Conservation (phyloP, 2,329 filamentous ascomycete genomes). For the Aplosporella prunicola region DNA sequence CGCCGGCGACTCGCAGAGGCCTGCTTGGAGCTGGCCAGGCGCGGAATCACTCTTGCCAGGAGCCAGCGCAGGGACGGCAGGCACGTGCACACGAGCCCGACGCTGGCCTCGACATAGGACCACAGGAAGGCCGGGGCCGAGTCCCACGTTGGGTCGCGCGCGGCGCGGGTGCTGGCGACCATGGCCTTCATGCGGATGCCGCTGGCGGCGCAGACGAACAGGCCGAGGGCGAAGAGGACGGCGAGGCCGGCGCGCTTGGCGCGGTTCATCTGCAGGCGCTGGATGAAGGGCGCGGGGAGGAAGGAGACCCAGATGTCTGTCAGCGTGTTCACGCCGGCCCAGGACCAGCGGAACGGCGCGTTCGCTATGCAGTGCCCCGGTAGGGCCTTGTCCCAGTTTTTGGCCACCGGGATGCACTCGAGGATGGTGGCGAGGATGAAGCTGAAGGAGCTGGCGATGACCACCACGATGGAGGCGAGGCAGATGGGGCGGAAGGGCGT, state of each 20-base stretch:
- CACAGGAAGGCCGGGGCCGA: constrained; percentile 21
- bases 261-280: constrained; percentile 17
- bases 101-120: constrained; percentile 21
- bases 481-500: constrained; percentile 15
- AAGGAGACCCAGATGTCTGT: constrained; percentile 18
- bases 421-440: constrained; percentile 17
- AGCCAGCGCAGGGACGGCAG: constrained; percentile 19
- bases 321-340: constrained; percentile 14
- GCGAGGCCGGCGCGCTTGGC: constrained; percentile 16
- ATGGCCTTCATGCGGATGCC: constrained; percentile 21
- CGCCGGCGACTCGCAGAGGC: constrained; percentile 1
- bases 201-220: constrained; percentile 20
- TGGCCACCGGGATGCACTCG: constrained; percentile 18
- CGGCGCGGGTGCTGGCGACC: constrained; percentile 14
- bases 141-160: constrained; percentile 17
- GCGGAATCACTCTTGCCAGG: constrained; percentile 8
- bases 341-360: constrained; percentile 10
- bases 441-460: constrained; percentile 9
- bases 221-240: constrained; percentile 15
- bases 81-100: constrained; percentile 21
- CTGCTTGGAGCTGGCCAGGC: constrained; percentile 3
- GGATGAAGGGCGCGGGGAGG: constrained; percentile 18
- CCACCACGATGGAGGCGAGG: constrained; percentile 14
- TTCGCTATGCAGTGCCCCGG: constrained; percentile 7
- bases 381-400: constrained; percentile 4